These are phyloP conservation scores for Sarcodon aspratus DNA, from an alignment of 768 basidiomycete genomes.

Conservation along the genomic window DNA sequence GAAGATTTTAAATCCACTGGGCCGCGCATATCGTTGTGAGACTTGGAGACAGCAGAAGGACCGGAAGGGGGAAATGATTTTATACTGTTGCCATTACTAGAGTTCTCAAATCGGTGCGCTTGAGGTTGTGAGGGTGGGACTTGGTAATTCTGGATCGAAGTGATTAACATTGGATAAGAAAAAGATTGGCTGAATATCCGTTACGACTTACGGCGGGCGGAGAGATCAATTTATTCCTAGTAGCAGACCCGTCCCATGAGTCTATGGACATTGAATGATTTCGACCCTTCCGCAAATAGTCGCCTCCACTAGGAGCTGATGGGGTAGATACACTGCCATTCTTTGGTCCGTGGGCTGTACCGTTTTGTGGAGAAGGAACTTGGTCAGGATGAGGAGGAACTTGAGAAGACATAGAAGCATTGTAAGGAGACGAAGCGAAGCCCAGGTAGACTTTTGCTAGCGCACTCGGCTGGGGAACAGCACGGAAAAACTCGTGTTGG, in stretches of 20 bases:
- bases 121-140: conserved; percentile 2
- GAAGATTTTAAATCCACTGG: not conserved
- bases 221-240: not conserved
- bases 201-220: not conserved
- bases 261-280: not conserved
- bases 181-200: not conserved
- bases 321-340: conserved; percentile 6
- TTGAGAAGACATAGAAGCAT: conserved; percentile 11
- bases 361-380: conserved; percentile 16
- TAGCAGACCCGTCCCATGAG: not conserved
- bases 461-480: conserved; percentile 51
- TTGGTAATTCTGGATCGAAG: not conserved
- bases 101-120: not conserved
- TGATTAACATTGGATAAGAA: not conserved
- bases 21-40: not conserved
- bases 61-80: not conserved
- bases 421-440: conserved; percentile 4
- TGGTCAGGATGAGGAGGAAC: conserved; percentile 27
- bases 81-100: not conserved
- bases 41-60: not conserved
- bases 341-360: conserved; percentile 8
- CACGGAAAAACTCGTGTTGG: conserved; percentile 63
- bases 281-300: not conserved
- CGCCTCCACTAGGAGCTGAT: not conserved
- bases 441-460: conserved; percentile 60